Conservation (phyloP, 148 eudicot species). For the Camellia lanceoleosa region DNA sequence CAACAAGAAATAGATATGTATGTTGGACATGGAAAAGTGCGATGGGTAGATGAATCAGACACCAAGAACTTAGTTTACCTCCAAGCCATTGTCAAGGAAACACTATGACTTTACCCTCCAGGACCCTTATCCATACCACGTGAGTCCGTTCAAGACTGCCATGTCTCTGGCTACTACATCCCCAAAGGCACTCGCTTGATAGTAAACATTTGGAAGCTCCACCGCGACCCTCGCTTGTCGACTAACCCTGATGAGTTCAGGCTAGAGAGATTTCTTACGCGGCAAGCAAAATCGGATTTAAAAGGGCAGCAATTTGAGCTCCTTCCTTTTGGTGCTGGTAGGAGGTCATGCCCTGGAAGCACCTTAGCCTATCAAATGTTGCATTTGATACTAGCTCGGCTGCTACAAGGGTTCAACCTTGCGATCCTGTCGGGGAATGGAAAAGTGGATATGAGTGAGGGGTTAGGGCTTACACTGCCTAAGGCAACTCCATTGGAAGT, state of each 20-base stretch:
- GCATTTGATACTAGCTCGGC: background rate
- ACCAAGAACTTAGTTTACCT: background rate
- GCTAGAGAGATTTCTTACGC: background rate
- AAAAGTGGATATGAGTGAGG: conserved; percentile 1
- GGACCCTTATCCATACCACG: background rate
- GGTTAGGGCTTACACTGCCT: conserved; percentile 1
- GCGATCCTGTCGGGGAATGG: background rate
- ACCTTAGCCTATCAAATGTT: background rate
- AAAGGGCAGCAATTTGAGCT: background rate
- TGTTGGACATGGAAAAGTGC: background rate
- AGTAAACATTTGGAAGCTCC: background rate
- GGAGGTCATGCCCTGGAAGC: background rate
- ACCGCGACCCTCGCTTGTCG: background rate
- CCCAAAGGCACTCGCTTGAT: conserved; percentile 7
- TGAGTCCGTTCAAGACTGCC: background rate
- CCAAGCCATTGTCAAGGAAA: background rate
- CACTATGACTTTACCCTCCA: background rate
- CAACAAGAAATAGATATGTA: background rate
- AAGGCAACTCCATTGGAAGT: conserved; percentile 23
- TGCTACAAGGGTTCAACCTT: background rate
- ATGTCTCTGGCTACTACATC: background rate
- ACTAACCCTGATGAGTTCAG: background rate
- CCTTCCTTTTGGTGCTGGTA: background rate
- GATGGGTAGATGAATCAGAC: conserved; percentile 6
- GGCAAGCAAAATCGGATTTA: background rate